Percentiles rank a stretch among this genome's conserved stretches.
Conservation (phyloP, 257 asterid species). For the Thymus quinquecostatus region DNA sequence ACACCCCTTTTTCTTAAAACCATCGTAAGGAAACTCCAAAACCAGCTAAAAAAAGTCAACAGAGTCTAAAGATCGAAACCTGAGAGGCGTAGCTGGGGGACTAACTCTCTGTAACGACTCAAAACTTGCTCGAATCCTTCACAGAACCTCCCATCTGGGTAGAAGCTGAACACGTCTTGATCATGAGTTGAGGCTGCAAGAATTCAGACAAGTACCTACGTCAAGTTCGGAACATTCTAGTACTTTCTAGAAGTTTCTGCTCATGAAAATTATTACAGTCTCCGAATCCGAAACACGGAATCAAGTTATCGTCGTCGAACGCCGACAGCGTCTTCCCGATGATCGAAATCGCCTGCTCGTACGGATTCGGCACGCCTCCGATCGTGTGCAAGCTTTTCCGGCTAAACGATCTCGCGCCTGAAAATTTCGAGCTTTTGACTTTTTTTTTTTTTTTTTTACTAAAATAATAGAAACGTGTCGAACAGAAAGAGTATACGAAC, state of each 20-base stretch:
- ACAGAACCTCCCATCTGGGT: constrained; percentile 47
- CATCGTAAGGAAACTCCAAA: too few species aligned
- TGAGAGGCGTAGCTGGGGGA: constrained; percentile 47
- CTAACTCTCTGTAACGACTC: constrained; percentile 43
- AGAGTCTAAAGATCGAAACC: constrained; percentile 16
- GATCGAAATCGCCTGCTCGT: constrained; percentile 58
- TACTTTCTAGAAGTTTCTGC: not conserved
- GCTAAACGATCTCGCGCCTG: constrained; percentile 48
- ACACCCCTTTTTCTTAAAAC: too few species aligned
- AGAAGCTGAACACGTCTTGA: constrained; percentile 48
- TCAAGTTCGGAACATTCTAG: not conserved
- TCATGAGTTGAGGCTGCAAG: constrained; percentile 51
- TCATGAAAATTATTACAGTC: constrained; percentile 32
- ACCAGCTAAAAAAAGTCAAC: too few species aligned
- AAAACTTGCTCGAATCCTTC: constrained; percentile 54
- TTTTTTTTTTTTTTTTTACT: too few species aligned
- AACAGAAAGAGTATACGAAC: constrained; percentile 22
- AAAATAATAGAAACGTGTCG: too few species aligned
- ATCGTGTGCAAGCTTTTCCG: constrained; percentile 52
- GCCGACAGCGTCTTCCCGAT: constrained; percentile 53
- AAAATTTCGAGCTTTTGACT: not conserved
- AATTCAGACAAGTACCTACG: not conserved
- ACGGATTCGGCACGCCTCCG: constrained; percentile 47
- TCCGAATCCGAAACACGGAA: constrained; percentile 56
- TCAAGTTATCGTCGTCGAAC: constrained; percentile 56